Base-by-base conservation (phyloP, 768 basidiomycete genomes). In the Exsudoporus frostii region DNA sequence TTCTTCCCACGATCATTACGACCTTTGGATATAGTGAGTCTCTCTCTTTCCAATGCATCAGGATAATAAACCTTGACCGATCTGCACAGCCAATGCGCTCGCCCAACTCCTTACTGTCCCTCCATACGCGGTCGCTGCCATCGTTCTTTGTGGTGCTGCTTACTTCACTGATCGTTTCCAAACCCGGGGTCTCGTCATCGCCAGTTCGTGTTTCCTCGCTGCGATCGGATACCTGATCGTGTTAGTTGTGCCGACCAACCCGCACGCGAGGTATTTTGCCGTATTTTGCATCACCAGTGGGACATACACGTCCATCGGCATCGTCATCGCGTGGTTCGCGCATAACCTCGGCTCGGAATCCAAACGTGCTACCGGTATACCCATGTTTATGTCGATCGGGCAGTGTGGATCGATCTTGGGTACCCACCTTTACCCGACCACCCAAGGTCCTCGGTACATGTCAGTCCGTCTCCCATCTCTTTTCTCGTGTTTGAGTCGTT, bases 321-420 rank as follows among this genome's bases (percentile, higher is more conserved):
- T 88, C 6, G 79, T 81, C 36, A 84, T 90, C 49, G 85, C 88
- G 4, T 90, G 89, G 90, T 88, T 85, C 58, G 80, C 85, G 4
- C 86, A 89, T 60, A 90, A 89, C 59, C 76, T 88, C 7, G 88
- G 86, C 4, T 88, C 88, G 0, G 88, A 90, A 60, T 83, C 84
- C 0, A 89, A 90, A 68, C 82, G 80, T 50, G 88, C 88, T 0
- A 81, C 86, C 0, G 88, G 88, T 0, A 85, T 88, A 30, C 86
- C 86, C 9, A 77, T 87, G 70, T 88, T 89, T 64, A 88, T 88
- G 83, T 79, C 85, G 11, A 88, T 90, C 34, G 88, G 88, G 0
- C 88, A 90, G 63, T 82, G 86, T 46, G 88, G 87, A 13, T 86
- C 86, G 55, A 70, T 88, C 43, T 74, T 88, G n/a, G 88, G 86